Base-by-base conservation (phyloP, 2,329 filamentous ascomycete genomes). In the Nannizzia gypsea region DNA sequence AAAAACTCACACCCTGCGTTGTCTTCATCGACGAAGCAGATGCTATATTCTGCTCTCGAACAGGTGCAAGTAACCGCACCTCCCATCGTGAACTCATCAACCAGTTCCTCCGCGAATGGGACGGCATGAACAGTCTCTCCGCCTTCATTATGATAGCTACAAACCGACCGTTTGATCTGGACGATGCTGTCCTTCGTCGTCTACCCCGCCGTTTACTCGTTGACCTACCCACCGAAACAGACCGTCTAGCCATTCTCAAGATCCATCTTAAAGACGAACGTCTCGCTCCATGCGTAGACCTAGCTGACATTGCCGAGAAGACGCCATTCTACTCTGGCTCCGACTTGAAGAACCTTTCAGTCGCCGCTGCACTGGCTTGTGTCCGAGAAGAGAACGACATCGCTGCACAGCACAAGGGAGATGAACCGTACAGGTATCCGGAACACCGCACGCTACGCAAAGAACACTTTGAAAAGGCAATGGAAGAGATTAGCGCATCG, bases 121-220 rank as follows among this genome's bases (percentile, higher is more conserved):
- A 97, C 67, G 93, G 93, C 9, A 86, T 97, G 78, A 87, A 88
- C 66, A 80, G 84, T 61, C 82, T 85, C 54, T 88, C 87, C 17
- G 90, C 92, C 2, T 97, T 99, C 71, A 92, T 99, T 72, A 96
- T 99, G 90, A 90, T 97, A 0, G 92, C 93, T 28, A 97, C 91
- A 6, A 97, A 99, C 72, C 81, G 92, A 8, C 93, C 93, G 0
- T 96, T 95, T 68, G 93, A 97, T 68, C 82, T 99, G 0, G 93
- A 99, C 67, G 75, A 78, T 50, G 79, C 79, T 2, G 74, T 80
- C 20, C 72, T 81, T 22, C 75, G 79, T 17, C 77, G 79, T 57
- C 71, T 80, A 2, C 78, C 79, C 1, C 70, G 76, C 26, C 73
- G 77, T 52, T 71, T 81, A 8, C 71, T 78, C 1, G 73, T 81